Conservation (phyloP, 75 land plant species). For the Gnetum montanum region DNA sequence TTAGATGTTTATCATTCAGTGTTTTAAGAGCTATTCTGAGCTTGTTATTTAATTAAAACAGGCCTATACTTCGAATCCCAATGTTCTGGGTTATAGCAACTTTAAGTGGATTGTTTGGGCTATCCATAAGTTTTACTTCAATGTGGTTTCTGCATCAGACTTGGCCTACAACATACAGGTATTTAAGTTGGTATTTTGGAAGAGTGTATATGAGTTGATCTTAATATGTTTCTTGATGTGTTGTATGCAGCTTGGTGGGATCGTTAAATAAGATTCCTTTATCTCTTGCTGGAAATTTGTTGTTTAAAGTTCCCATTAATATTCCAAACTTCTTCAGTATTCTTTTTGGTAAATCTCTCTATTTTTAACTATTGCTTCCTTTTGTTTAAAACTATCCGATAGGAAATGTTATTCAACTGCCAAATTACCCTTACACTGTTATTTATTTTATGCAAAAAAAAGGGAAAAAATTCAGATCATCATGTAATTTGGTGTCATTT, state of each 20-base stretch:
- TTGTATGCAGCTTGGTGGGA: constrained; percentile 65
- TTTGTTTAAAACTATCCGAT: too few species aligned
- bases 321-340: constrained; percentile 74
- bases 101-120: constrained; percentile 80
- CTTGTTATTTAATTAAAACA: constrained; percentile 8
- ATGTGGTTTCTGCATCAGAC: constrained; percentile 98
- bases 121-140: constrained; percentile 95
- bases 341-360: constrained; percentile 78
- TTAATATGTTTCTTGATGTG: too few species aligned
- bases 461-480: too few species aligned
- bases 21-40: too few species aligned
- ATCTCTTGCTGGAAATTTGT: constrained; percentile 74
- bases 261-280: constrained; percentile 93
- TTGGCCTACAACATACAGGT: constrained; percentile 96
- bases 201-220: too few species aligned
- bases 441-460: too few species aligned
- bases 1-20: too few species aligned
- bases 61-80: constrained; percentile 50
- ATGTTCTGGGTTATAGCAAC: constrained; percentile 82
- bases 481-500: background rate
- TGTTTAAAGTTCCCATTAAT: constrained; percentile 82
- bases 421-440: too few species aligned
- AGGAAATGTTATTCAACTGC: too few species aligned
- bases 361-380: too few species aligned
- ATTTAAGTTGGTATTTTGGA: too few species aligned